Conservation (phyloP, 2,329 filamentous ascomycete species). For the Aspergillus phoenicis region DNA sequence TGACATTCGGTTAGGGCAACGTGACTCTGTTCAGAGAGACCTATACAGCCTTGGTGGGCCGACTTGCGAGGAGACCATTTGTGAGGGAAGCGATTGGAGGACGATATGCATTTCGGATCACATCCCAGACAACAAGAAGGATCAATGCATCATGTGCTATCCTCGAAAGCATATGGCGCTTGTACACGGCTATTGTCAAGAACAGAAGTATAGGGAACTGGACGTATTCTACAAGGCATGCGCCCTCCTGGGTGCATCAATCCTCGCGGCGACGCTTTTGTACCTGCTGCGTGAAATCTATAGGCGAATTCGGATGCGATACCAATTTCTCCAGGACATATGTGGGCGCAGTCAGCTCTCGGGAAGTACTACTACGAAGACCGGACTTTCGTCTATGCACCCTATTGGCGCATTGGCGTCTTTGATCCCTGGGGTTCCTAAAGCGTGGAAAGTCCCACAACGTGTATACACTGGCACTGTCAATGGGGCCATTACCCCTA, state of each 20-base stretch:
- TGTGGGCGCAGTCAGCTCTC: background rate
- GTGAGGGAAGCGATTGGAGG: background rate
- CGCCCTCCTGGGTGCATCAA: background rate
- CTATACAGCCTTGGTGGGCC: background rate
- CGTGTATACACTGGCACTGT: background rate
- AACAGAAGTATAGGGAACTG: background rate
- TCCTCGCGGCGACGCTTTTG: background rate
- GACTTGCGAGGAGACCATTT: background rate
- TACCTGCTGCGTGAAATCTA: constrained; percentile 3
- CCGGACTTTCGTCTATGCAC: background rate
- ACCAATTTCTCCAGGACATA: background rate
- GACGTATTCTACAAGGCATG: constrained; percentile 8
- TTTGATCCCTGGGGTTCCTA: background rate
- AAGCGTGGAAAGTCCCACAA: background rate
- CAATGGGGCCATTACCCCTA: background rate
- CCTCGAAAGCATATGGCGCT: background rate
- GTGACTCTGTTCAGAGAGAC: background rate
- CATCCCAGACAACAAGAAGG: background rate
- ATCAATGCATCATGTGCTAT: background rate
- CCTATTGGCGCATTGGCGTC: background rate
- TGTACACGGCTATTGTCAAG: background rate
- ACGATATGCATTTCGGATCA: background rate
- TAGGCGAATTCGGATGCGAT: constrained; percentile 4
- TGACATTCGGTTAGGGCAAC: background rate
- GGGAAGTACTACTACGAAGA: background rate